These are phyloP conservation scores for Suillus occidentalis DNA, from an alignment of 768 basidiomycete species.

Conservation along the genomic window DNA sequence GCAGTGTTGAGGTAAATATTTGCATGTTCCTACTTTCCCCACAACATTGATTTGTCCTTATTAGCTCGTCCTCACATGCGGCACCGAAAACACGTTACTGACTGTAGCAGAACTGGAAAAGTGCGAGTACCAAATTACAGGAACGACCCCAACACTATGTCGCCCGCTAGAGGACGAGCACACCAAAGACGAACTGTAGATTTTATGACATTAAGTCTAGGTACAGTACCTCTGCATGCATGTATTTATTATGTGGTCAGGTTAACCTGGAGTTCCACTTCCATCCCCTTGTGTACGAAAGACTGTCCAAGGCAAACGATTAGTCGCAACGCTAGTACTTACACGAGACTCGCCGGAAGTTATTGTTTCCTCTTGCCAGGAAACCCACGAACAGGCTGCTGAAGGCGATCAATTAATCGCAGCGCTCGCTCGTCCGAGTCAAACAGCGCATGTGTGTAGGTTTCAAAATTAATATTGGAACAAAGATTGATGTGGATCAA, in stretches of 20 bases:
- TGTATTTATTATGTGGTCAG: neutral
- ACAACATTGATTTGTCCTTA: constrained; percentile 8
- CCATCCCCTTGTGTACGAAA: neutral
- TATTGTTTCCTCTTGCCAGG: too few relatives aligned
- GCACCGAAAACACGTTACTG: constrained; percentile 77
- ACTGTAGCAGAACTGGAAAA: constrained; percentile 90
- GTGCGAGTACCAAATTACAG: constrained; percentile 91
- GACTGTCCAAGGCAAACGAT: neutral
- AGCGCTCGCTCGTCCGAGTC: too few relatives aligned
- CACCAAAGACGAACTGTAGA: constrained; percentile 32
- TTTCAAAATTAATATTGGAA: too few relatives aligned
- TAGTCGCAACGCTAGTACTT: neutral
- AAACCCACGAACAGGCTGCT: too few relatives aligned
- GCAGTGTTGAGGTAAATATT: constrained; percentile 69
- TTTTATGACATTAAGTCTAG: neutral
- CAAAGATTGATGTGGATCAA: too few relatives aligned
- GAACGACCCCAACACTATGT: constrained; percentile 84
- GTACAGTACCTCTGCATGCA: neutral
- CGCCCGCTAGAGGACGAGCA: constrained; percentile 37
- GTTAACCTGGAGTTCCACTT: neutral
- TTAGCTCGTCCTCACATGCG: constrained; percentile 82
- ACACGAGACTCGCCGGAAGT: neutral
- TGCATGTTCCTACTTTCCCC: neutral
- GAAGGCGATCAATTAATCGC: too few relatives aligned
- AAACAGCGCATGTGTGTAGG: too few relatives aligned